A percentile compares a stretch with the other conserved stretches of the same genome.
These are phyloP conservation scores for Nannochloropsis granulata DNA, from an alignment of 108 stramenopile genomes.

Conservation along the genomic window DNA sequence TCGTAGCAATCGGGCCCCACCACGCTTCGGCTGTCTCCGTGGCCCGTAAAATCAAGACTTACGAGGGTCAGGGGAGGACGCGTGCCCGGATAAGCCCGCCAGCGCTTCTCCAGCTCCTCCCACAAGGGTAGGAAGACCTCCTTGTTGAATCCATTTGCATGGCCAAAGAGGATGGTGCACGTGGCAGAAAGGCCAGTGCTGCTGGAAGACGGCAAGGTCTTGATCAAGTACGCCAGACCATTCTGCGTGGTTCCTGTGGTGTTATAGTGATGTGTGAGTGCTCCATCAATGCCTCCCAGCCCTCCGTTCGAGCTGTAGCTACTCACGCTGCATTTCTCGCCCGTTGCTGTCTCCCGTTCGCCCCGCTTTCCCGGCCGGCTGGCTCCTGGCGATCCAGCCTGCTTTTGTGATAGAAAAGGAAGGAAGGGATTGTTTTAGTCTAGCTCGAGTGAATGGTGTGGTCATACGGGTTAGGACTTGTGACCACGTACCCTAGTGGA, in stretches of 20 bases:
- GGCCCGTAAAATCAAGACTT: not conserved
- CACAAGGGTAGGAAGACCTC: not conserved
- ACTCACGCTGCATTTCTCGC: no score
- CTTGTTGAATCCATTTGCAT: not conserved
- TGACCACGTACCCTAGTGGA: no score
- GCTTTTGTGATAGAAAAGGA: no score
- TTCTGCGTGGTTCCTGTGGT: not conserved
- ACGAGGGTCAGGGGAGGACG: not conserved
- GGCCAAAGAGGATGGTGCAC: not conserved
- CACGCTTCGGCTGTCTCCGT: not conserved
- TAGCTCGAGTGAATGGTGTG: no score
- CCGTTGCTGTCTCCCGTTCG: no score
- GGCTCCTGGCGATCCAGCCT: no score
- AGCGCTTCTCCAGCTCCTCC: not conserved
- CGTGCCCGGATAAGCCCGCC: not conserved
- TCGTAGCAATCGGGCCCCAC: not conserved
- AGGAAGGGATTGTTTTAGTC: no score
- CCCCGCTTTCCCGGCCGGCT: no score
- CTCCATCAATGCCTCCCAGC: no score
- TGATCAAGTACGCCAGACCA: not conserved
- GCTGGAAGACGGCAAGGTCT: not conserved
- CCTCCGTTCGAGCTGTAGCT: no score
- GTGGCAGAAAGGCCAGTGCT: not conserved
- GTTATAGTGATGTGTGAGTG: not conserved
- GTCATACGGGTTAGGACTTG: no score